phyloP scores from a whole-genome alignment of 2,329 filamentous ascomycete genomes.

The Alternaria brassicae region DNA sequence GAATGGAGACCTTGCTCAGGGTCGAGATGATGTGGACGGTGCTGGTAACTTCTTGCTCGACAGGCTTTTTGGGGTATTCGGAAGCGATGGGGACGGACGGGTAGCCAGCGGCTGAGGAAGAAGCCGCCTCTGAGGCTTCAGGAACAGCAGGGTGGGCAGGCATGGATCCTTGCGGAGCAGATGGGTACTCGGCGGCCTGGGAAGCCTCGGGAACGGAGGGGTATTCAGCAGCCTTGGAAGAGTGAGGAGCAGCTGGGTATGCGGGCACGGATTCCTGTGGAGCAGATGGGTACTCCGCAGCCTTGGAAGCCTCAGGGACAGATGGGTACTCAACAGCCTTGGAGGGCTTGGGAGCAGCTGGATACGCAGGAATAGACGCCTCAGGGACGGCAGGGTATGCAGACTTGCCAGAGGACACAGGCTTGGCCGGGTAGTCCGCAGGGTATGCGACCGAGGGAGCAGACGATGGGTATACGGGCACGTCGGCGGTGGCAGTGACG shows the following conservation, averaged over 20 bases:
- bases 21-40: slow-evolving; percentile 25
- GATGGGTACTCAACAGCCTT: slow-evolving; percentile 6
- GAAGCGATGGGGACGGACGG: slow-evolving; percentile 1
- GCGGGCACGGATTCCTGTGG: neutral
- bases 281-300: slow-evolving; percentile 6
- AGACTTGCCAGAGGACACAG: slow-evolving; percentile 17
- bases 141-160: slow-evolving; percentile 5
- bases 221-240: slow-evolving; percentile 7
- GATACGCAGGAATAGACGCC: slow-evolving; percentile 7
- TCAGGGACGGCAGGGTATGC: slow-evolving; percentile 10
- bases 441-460: slow-evolving; percentile 14
- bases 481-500: slow-evolving; percentile 24
- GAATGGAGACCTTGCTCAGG: slow-evolving; percentile 32
- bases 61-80: slow-evolving; percentile 26
- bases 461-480: slow-evolving; percentile 23
- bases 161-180: neutral
- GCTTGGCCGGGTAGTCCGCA: slow-evolving; percentile 13
- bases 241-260: slow-evolving; percentile 4
- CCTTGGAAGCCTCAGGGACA: neutral
- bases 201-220: slow-evolving; percentile 3
- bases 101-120: neutral
- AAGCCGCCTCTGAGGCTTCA: slow-evolving; percentile 6
- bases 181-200: slow-evolving; percentile 3
- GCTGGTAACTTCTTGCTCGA: slow-evolving; percentile 9
- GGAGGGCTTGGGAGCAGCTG: slow-evolving; percentile 2